Evolutionary conservation across 495 filamentous ascomycete species (phyloP).

Genomic region (Penicillium arizonense): DNA sequence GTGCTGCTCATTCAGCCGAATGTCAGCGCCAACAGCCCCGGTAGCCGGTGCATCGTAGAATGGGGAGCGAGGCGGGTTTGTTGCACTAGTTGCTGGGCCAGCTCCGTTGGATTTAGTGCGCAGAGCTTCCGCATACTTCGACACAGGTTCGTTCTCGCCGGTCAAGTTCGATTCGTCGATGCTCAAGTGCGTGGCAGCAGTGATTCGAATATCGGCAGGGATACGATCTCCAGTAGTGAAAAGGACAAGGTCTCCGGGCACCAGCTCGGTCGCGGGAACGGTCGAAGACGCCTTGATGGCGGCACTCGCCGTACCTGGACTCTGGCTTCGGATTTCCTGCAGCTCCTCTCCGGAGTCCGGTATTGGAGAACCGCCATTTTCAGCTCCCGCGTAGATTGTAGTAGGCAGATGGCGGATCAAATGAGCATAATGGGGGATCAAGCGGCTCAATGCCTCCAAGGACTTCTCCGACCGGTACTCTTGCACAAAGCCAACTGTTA

Average conservation of each 20-base stretch:
- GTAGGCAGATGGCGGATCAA: conserved; percentile 63
- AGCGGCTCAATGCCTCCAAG: conserved; percentile 86
- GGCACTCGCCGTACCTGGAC: conserved; percentile 43
- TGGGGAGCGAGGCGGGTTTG: conserved; percentile 51
- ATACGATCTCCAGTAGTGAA: conserved; percentile 96
- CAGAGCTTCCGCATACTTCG: conserved; percentile 67
- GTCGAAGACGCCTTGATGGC: conserved; percentile 74
- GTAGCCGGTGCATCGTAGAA: conserved; percentile 60
- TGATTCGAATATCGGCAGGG: conserved; percentile 94
- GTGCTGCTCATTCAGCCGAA: conserved; percentile 62
- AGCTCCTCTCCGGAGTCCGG: conserved; percentile 45
- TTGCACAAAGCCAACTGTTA: conserved; percentile 93
- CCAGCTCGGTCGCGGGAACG: conserved; percentile 80
- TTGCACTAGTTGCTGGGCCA: conserved; percentile 22
- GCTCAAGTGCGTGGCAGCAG: conserved; percentile 77
- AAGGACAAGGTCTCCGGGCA: conserved; percentile 86
- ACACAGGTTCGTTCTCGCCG: conserved; percentile 91
- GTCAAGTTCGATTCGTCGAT: conserved; percentile 98
- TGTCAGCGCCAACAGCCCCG: conserved; percentile 62
- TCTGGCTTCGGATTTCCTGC: conserved; percentile 35
- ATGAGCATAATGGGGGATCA: conserved; percentile 94
- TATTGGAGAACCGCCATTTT: conserved; percentile 17
- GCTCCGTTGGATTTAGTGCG: conserved; percentile 21
- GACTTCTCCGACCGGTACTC: conserved; percentile 98
- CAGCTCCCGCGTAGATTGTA: conserved; percentile 16